Evolutionary conservation across 129 eudicot genomes (phyloP), one percentile per base, ranked within the genome.

Genomic region (Scalesia atractyloides): DNA sequence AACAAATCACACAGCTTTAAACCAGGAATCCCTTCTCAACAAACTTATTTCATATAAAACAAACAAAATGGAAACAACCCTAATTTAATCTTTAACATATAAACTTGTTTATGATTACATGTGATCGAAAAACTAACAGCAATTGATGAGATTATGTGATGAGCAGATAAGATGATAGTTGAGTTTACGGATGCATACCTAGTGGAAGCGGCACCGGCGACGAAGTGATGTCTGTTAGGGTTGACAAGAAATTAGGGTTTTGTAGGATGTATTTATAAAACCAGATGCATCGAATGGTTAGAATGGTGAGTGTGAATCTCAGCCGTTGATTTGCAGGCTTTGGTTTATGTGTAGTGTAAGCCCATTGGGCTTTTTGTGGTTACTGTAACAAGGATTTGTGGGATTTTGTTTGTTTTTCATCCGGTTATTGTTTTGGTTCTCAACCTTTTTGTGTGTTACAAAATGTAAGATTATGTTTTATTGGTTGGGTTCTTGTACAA

Each of bases 241-340:
- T 58, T 43, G 62, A 73, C 5, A 17, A 71, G 30, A 49, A 22
- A 64, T 64, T 74, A 74, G 79, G 79, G 72, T 74, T 74, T 74
- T 51, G 79, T 74, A 50, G 46, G 46, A 66, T 33, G 47, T 47
- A 30, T 51, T 73, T 36, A 10, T 58, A 63, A 50, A 37, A 17
- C 24, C 70, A 19, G 20, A 43, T 1, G 70, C 53, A 64, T 39
- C 69, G 34, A 64, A 18, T 10, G 69, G 69, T 64, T 34, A 1
- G 7, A 9, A 37, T 1, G 26, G 2, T 14, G 7, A 5, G 9
- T 19, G 5, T 36, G 0, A 41, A 66, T 65, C 49, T 65, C 37
- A 66, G 39, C 71, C 71, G 37, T 47, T 18, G 57, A 66, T 66
- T 47, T 66, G 13, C 15, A 15, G 59, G 59, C 60, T 48, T 68